phyloP scores from a whole-genome alignment of 2,329 filamentous ascomycete species.

The Phyllosticta citribraziliensis region DNA sequence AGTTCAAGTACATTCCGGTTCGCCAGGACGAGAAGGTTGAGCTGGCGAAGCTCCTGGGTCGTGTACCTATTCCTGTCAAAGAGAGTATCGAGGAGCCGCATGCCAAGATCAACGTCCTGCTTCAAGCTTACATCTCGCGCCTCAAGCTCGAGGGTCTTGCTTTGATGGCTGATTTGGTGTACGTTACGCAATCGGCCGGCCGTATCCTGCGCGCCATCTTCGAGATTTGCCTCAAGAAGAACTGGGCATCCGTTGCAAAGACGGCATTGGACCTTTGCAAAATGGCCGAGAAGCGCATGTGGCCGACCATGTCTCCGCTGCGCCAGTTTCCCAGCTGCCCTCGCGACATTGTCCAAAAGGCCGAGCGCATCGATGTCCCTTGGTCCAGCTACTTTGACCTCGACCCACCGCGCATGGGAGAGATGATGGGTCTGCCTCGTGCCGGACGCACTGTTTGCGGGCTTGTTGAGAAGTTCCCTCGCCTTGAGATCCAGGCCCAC shows the following conservation, averaged over 20 bases:
- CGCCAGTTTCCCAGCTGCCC: constrained; percentile 80
- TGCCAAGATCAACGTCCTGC: constrained; percentile 93
- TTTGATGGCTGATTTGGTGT: constrained; percentile 96
- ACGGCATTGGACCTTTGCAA: constrained; percentile 91
- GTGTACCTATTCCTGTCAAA: constrained; percentile 93
- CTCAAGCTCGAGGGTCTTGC: constrained; percentile 89
- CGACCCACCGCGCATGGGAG: constrained; percentile 91
- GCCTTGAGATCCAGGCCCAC: constrained; percentile 84
- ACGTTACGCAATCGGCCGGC: constrained; percentile 94
- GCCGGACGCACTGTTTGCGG: constrained; percentile 77
- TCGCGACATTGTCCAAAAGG: constrained; percentile 78
- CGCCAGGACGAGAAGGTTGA: constrained; percentile 97
- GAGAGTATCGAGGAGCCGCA: constrained; percentile 95
- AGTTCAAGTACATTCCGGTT: constrained; percentile 98
- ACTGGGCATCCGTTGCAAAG: constrained; percentile 88
- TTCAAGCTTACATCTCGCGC: constrained; percentile 93
- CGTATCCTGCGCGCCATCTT: constrained; percentile 93
- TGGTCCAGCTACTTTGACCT: constrained; percentile 94
- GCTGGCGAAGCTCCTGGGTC: constrained; percentile 77
- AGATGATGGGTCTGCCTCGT: constrained; percentile 82
- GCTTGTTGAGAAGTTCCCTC: constrained; percentile 84
- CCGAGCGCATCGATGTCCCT: constrained; percentile 86
- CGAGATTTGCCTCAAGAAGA: constrained; percentile 94
- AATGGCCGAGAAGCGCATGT: constrained; percentile 99
- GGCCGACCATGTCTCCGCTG: constrained; percentile 95